Evolutionary conservation across 345 rosid species (phyloP), one percentile per base, ranked within the genome.

Genomic region (Boechera stricta): DNA sequence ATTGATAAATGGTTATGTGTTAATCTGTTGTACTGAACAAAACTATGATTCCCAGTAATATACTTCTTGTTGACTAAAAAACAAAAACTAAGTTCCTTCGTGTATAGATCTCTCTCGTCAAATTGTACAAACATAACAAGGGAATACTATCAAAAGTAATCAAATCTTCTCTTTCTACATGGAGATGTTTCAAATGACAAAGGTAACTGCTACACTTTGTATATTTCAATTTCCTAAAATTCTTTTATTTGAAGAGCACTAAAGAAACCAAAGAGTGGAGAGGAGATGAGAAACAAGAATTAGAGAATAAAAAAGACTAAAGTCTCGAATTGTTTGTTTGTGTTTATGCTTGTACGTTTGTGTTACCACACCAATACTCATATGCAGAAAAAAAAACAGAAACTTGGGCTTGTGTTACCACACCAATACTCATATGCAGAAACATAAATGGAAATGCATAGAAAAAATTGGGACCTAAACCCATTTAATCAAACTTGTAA

Each of bases 391-490:
- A 10, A 48, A 3, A 24, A 59, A 59, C 48, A 48, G 39, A 48
- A 60, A 60, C 39, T 44, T 44, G 49, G 1, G 49, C 2, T 15
- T 15, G 51, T 47, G 47, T 47, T 47, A 47, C 51, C n/a, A 41
- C 1, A 41, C 45, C 45, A 41, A 41, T 41, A 36, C 39, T 7
- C 8, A 44, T 44, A 44, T 44, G 16, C 21, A 47, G 24, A 48
- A 48, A 7, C 48, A 48, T 38, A 48, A 60, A 60, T 29, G 12
- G 10, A 36, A 60, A 60, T 7, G 49, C 49, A 36, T 35, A 60
- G 29, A 48, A 35, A 39, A 9, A 63, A 29, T 52, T 73, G 63
- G 42, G 77, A 35, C 52, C 51, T 63, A 53, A 4, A 42, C 32
- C 38, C 15, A 53, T 42, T 12, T 72, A 52, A 42, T 52, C 26